Percentiles rank a stretch among this genome's conserved stretches.
phyloP scores from a whole-genome alignment of 1,284 basidiomycete species.

The Athelia sp. region DNA sequence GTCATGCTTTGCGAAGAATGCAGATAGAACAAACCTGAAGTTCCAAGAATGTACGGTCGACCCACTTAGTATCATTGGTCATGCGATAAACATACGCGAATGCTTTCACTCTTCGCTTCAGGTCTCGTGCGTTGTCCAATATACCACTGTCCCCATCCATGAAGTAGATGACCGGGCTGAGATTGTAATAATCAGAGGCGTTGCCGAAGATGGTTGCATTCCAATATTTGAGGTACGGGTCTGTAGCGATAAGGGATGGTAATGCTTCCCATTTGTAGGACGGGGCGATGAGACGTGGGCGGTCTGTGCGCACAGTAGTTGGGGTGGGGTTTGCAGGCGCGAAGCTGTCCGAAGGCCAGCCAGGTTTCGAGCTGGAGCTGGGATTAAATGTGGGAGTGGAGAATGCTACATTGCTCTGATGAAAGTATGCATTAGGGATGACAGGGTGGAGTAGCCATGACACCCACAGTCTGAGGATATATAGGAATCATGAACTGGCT shows the following conservation, averaged over 20 bases:
- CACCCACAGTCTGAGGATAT: conserved; percentile 81
- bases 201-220: conserved; percentile 91
- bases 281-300: conserved; percentile 93
- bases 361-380: conserved; percentile 38
- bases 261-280: conserved; percentile 90
- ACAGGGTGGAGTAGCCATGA: conserved; percentile 1
- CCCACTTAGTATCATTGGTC: conserved; percentile 87
- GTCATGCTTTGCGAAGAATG: not conserved
- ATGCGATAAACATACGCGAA: conserved; percentile 90
- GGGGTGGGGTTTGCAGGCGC: conserved; percentile 55
- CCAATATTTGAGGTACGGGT: conserved; percentile 88
- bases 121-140: conserved; percentile 85
- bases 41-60: conserved; percentile 82
- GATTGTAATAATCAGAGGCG: conserved; percentile 66
- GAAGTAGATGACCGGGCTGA: conserved; percentile 64
- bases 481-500: conserved; percentile 74
- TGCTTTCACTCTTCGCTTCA: conserved; percentile 90
- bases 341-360: conserved; percentile 79
- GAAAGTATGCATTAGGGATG: not conserved
- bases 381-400: conserved; percentile 68
- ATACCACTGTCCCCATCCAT: conserved; percentile 89
- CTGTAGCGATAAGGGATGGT: conserved; percentile 71
- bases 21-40: conserved; percentile 49
- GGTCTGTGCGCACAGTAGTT: conserved; percentile 66
- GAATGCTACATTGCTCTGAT: conserved; percentile 78